These are phyloP conservation scores for Ceratocystis cacaofunesta DNA, from an alignment of 2,329 filamentous ascomycete genomes.

Conservation along the genomic window DNA sequence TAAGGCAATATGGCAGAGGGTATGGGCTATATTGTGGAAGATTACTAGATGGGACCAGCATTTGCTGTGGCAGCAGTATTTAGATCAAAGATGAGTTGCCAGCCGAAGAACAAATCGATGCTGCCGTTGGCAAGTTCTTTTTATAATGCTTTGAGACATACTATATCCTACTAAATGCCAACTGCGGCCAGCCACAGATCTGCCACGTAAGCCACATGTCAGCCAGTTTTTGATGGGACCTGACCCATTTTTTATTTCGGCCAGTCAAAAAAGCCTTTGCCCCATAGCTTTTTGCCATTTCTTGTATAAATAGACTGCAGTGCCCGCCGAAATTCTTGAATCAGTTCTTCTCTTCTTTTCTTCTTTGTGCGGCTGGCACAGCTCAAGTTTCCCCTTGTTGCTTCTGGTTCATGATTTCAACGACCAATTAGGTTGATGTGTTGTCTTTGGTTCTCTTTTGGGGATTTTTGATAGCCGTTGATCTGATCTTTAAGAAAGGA, in stretches of 20 bases:
- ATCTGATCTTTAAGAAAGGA: constrained; percentile 11
- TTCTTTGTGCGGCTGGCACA: constrained; percentile 18
- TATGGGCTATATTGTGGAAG: neutral
- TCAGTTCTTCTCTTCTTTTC: constrained; percentile 12
- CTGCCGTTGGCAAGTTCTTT: neutral
- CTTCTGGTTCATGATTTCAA: constrained; percentile 14
- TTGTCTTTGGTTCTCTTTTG: neutral
- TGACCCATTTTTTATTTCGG: neutral
- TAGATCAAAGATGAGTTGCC: neutral
- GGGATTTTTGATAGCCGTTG: neutral
- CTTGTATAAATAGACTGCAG: constrained; percentile 7
- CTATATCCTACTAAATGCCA: neutral
- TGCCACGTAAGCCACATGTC: neutral
- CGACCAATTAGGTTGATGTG: constrained; percentile 5
- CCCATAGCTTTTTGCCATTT: neutral
- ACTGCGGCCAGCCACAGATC: neutral
- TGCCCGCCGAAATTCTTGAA: neutral
- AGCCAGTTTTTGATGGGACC: neutral
- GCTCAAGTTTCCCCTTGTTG: constrained; percentile 18
- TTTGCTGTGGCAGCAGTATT: neutral
- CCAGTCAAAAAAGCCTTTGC: neutral
- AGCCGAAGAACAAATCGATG: neutral
- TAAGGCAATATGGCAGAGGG: constrained; percentile 22
- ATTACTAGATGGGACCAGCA: neutral
- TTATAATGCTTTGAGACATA: neutral